These are phyloP conservation scores for Pestalotiopsis sp. DNA, from an alignment of 2,329 filamentous ascomycete species.

Conservation along the genomic window DNA sequence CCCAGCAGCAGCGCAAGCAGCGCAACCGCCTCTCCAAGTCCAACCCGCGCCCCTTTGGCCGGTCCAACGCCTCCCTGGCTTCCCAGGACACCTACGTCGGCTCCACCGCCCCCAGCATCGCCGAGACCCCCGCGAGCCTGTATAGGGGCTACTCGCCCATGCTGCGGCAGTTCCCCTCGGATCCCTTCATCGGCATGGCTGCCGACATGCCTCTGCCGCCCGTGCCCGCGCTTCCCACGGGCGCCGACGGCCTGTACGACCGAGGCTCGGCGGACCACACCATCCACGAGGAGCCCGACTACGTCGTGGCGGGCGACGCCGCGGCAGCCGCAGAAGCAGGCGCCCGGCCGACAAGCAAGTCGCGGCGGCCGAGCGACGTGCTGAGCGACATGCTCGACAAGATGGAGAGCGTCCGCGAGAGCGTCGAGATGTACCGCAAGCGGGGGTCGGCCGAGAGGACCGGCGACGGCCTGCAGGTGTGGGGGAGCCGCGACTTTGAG, in stretches of 20 bases:
- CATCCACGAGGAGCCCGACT: background rate
- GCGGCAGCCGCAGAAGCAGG: background rate
- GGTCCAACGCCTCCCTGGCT: background rate
- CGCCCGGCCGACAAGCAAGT: background rate
- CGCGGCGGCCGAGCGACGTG: conserved; percentile 7
- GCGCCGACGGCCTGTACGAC: background rate
- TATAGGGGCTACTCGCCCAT: background rate
- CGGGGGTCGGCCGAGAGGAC: conserved; percentile 2
- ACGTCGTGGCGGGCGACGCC: background rate
- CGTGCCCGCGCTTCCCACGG: background rate
- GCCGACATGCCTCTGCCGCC: background rate
- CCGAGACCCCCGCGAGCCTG: background rate
- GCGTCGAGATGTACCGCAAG: background rate
- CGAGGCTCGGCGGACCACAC: background rate
- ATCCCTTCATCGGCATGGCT: background rate
- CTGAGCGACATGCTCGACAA: conserved; percentile 16
- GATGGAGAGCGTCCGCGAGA: conserved; percentile 9
- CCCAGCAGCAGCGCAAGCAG: conserved; percentile 4
- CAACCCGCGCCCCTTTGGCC: background rate
- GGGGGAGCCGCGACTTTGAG: background rate
- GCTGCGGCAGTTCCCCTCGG: background rate
- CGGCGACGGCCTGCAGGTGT: background rate
- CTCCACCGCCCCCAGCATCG: background rate
- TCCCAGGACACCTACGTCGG: conserved; percentile 4
- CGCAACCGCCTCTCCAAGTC: background rate